Evolutionary conservation across 305 asterid species (phyloP), one percentile per base, ranked within the genome.

Genomic region (Plantago lanceolata): DNA sequence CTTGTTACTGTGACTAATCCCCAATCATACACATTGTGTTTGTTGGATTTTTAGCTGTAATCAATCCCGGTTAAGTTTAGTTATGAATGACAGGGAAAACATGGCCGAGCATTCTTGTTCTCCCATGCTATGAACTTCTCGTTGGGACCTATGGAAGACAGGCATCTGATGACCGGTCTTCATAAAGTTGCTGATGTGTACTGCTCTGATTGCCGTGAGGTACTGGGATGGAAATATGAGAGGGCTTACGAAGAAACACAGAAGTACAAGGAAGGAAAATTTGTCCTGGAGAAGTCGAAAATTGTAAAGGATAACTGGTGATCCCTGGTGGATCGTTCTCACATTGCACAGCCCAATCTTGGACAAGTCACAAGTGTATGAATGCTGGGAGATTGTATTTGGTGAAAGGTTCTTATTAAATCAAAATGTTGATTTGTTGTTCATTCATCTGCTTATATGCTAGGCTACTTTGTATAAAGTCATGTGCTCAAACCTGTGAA

Each of bases 51-150:
- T 24, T 21, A 21, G 29, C 29, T 52, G 37, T 53, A 21, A 20
- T 20, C 24, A 54, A 3, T 26, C 19, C 24, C 59, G n/a, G 40
- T 54, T 54, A 14, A 35, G 43, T 63, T 37, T 35, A 50, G 40
- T 21, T 62, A 21, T 29, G 33, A 65, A 66, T 50, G 48, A 33
- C 66, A 77, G 87, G 87, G 85, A 59, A 81, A 68, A 67, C 68
- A 81, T 33, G 90, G 87, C 24, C 73, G 90, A 48, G 90, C 87
- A 4, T 84, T 84, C 69, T 69, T 84, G 68, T 81, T 84, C 69
- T 84, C 84, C 63, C 85, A 81, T 70, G 82, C 86, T 13, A 76
- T 70, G 85, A 84, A 84, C 69, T 35, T 79, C 40, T 50, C 53
- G 19, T 57, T 77, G 55, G 90, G 90, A 33, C 80, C 80, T 21